phyloP scores from a whole-genome alignment of 495 filamentous ascomycete genomes.

The Chaetomium fimeti region DNA sequence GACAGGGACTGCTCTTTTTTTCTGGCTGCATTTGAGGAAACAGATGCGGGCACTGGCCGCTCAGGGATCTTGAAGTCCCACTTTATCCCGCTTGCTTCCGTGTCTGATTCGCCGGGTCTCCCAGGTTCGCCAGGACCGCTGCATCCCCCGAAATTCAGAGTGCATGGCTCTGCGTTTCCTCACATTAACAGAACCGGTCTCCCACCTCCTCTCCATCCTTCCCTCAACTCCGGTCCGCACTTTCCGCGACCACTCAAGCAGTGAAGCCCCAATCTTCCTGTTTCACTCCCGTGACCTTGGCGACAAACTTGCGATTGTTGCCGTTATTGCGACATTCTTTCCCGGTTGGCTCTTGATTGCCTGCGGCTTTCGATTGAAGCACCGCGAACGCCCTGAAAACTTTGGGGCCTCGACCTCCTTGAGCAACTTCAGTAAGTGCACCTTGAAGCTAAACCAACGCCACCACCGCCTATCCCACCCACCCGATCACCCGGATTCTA shows the following conservation, averaged over 20 bases:
- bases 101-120: constrained; percentile 23
- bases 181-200: constrained; percentile 40
- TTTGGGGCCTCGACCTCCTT: neutral
- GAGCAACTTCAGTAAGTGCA: constrained; percentile 14
- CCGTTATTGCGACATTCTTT: constrained; percentile 21
- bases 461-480: constrained; percentile 6
- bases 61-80: constrained; percentile 30
- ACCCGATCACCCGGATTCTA: neutral
- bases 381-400: neutral
- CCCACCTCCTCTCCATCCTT: constrained; percentile 35
- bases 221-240: constrained; percentile 33
- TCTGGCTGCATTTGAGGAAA: constrained; percentile 7
- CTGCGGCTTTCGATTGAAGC: constrained; percentile 23
- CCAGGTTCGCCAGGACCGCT: constrained; percentile 20
- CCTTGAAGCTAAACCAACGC: constrained; percentile 5
- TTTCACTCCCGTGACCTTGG: constrained; percentile 22
- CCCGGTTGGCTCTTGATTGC: constrained; percentile 1
- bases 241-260: constrained; percentile 21
- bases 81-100: constrained; percentile 19
- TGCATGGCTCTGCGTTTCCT: constrained; percentile 30
- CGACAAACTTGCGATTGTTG: constrained; percentile 18
- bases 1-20: constrained; percentile 12
- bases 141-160: constrained; percentile 32
- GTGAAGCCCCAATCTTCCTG: constrained; percentile 26
- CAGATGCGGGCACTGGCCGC: constrained; percentile 24